Evolutionary conservation across 306 rosid species (phyloP), one percentile per base, ranked within the genome.

Genomic region (Quercus agrifolia): DNA sequence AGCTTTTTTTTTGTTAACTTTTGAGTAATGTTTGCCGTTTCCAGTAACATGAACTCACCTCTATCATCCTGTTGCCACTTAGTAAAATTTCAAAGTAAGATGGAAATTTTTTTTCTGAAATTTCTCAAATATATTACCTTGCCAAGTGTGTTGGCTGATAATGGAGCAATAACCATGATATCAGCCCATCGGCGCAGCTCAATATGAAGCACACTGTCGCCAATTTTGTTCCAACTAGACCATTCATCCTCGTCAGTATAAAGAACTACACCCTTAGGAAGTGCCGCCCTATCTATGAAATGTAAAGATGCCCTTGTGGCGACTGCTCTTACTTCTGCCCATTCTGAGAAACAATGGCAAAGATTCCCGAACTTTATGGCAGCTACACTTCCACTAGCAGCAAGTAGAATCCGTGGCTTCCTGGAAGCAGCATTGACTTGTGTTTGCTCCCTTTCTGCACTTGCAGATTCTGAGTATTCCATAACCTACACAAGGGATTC

Each of bases 161-260:
- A 79, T 18, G 99, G 99, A 49, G 97, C 97, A 56, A 95, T 86
- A 69, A 95, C 90, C 89, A 95, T 74, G 77, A 92, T 85, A 72
- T 95, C 99, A 79, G 97, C 99, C 97, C 99, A 95, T 63, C 75
- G 79, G 31, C 84, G 78, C 73, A 95, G 98, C 79, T 91, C 93
- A 84, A 90, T 89, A 87, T 92, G 97, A 80, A 91, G 87, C 49
- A 92, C 90, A 5, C 46, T 31, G 73, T 92, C 99, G 1, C 96
- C 96, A 70, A 92, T 64, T 71, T 55, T 89, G 74, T 77, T 88
- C 99, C 97, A 95, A 71, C 57, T 73, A 38, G 56, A 15, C 94
- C 92, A 90, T 56, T 92, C 99, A 30, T 87, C 88, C 14, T 89
- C 88, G 46, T 95, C 97, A 2, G 82, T 77, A 82, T 74, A 89